Base-by-base conservation (phyloP, 495 filamentous ascomycete genomes). In the Annulohypoxylon nitens region DNA sequence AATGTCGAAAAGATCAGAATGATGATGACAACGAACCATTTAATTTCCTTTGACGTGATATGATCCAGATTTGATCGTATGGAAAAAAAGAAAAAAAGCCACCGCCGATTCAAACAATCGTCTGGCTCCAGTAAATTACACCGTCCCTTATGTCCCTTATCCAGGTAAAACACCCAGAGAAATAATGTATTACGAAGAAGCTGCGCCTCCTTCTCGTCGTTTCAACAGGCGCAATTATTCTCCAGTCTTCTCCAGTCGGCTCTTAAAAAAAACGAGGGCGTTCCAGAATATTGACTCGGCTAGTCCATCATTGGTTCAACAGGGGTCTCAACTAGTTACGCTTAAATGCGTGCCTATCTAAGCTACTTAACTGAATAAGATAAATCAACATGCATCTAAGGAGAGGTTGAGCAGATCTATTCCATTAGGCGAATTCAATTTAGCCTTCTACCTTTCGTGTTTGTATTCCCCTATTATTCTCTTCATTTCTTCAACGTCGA, bases 141-240 rank as follows among this genome's bases (percentile, higher is more conserved):
- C 30, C 26, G 41, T 65, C 34, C 53, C 37, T 34, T 51, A n/a
- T 16, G 41, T 65, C 34, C 53, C 47, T 43, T 57, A 20, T 16
- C 55, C 30, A 65, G 36, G 33, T 69, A 61, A 69, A 73, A 73
- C 50, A 51, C 53, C 39, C 14, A 37, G 55, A 50, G 43, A 33
- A 55, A 26, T 12, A 9, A 25, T 55, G 71, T 69, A 73, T 69
- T 69, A 73, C 55, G 39, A 65, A 7, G 45, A 30, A 61, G 50
- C 68, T 70, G 71, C 71, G 71, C 71, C 71, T 61, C 71, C 11
- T 69, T 58, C 25, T 61, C 47, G 12, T 37, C 36, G 71, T 73
- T 69, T 73, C 71, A 73, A 73, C 65, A 73, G 54, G 60, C 71
- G 71, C 71, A 18, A 33, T 37, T 20, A 14, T 36, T 33, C 23